These are phyloP conservation scores for Verticillium zaregamsianum DNA, from an alignment of 2,329 filamentous ascomycete species.

Conservation along the genomic window DNA sequence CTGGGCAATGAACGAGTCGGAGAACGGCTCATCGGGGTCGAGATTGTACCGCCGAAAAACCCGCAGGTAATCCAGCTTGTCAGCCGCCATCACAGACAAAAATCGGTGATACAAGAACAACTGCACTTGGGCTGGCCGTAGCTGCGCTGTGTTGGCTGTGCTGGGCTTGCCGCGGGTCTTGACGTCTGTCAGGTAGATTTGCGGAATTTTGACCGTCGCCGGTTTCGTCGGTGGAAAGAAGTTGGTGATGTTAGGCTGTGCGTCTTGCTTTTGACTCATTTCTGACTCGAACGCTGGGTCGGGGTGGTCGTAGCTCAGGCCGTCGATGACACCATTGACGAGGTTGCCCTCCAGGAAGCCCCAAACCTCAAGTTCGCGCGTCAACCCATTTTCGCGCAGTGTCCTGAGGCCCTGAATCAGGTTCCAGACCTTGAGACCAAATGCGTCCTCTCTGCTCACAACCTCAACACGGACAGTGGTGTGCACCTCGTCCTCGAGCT, in stretches of 20 bases:
- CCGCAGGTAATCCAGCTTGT: constrained; percentile 62
- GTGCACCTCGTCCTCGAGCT: constrained; percentile 82
- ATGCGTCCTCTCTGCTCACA: constrained; percentile 71
- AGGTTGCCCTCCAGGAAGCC: constrained; percentile 77
- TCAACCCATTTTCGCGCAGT: constrained; percentile 65
- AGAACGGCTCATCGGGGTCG: constrained; percentile 62
- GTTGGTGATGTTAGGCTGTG: constrained; percentile 29
- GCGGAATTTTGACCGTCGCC: constrained; percentile 17
- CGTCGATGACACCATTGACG: constrained; percentile 87
- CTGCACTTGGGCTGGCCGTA: constrained; percentile 79
- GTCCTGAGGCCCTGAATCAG: constrained; percentile 79
- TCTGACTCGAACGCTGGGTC: constrained; percentile 65
- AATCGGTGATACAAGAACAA: constrained; percentile 86
- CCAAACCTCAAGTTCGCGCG: constrained; percentile 80
- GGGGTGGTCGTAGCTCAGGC: constrained; percentile 73
- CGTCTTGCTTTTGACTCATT: constrained; percentile 31
- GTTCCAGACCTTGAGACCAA: constrained; percentile 86
- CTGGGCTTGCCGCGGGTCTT: constrained; percentile 72
- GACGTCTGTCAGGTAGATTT: constrained; percentile 77
- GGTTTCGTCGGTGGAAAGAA: constrained; percentile 30
- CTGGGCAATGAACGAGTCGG: constrained; percentile 73
- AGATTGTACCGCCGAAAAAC: constrained; percentile 71
- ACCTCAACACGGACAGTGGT: constrained; percentile 69
- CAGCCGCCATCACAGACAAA: constrained; percentile 69
- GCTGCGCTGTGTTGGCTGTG: constrained; percentile 62